These are phyloP conservation scores for Clarkia xantiana DNA, from an alignment of 345 rosid genomes.

Conservation along the genomic window DNA sequence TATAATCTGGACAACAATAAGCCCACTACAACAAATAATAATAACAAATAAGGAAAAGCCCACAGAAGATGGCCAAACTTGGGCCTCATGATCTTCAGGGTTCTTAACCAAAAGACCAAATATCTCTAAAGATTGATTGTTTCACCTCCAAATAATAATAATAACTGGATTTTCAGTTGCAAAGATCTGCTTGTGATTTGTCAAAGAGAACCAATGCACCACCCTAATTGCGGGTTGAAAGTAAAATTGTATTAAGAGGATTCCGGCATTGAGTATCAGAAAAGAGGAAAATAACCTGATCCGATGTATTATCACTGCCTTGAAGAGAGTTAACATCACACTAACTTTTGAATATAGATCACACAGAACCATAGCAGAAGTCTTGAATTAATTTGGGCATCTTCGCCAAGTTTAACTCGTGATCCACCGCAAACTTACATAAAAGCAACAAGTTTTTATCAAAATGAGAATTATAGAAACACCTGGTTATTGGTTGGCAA, in stretches of 20 bases:
- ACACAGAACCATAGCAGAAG: neutral
- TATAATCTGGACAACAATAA: no score
- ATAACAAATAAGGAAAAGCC: no score
- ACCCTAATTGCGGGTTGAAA: neutral
- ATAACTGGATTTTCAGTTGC: no score
- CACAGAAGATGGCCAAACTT: no score
- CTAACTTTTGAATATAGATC: neutral
- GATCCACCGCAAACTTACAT: neutral
- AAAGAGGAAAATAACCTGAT: constrained; percentile 40
- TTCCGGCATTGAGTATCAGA: neutral
- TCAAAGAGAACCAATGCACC: no score
- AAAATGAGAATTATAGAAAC: neutral
- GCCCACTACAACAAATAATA: no score
- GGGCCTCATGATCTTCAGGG: no score
- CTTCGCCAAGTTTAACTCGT: neutral
- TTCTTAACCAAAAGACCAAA: no score
- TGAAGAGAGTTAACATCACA: constrained; percentile 7
- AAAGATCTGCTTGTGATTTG: no score
- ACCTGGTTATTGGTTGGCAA: constrained; percentile 79
- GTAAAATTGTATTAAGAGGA: neutral
- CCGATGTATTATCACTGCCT: constrained; percentile 79
- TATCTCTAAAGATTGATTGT: no score
- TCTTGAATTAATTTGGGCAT: no score
- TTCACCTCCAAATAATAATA: no score
- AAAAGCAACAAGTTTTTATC: neutral